Evolutionary conservation across 768 basidiomycete species (phyloP), one percentile per base, ranked within the genome.

Genomic region (Suillus discolor): DNA sequence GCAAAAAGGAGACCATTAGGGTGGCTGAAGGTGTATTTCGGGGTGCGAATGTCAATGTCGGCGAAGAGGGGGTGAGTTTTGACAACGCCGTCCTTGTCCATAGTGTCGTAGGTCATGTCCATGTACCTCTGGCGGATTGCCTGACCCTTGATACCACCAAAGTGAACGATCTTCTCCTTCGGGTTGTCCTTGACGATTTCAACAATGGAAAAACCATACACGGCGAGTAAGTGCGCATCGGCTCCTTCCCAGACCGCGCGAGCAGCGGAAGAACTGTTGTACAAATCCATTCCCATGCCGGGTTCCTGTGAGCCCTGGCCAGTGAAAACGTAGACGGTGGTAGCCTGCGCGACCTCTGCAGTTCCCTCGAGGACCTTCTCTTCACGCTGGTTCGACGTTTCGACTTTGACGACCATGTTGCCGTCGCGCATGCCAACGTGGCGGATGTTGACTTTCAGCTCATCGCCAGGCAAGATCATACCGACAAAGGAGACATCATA

Each of bases 231-330:
- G 76, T 99, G 97, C 53, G 89, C 86, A 73, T 99, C 96, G 61
- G 97, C 97, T 59, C 90, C 89, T 65, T 99, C 97, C 97, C 97
- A 99, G 62, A 99, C 96, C 49, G 94, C 91, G 67, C 93, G 92
- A 63, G 97, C 97, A 23, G 96, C 95, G 53, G 95, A 91, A 6
- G 96, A 98, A 69, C 78, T 86, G 75, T 88, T 91, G 85, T 98
- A 99, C 2, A 99, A 86, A 70, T 98, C 96, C 96, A 99, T 99
- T 23, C 97, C 97, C 97, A 99, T 99, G 23, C 97, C 95, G 55
- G 90, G 89, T 78, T 99, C 97, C 76, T 99, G 97, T 7, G 96
- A 98, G 63, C 97, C 97, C 76, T 99, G 97, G 38, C 97, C 97
- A 47, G 97, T 99, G 84, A 99, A 99, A 70, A 97, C 95, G 70